phyloP scores from a whole-genome alignment of 2,329 filamentous ascomycete genomes.

The Aureobasidium pullulans region DNA sequence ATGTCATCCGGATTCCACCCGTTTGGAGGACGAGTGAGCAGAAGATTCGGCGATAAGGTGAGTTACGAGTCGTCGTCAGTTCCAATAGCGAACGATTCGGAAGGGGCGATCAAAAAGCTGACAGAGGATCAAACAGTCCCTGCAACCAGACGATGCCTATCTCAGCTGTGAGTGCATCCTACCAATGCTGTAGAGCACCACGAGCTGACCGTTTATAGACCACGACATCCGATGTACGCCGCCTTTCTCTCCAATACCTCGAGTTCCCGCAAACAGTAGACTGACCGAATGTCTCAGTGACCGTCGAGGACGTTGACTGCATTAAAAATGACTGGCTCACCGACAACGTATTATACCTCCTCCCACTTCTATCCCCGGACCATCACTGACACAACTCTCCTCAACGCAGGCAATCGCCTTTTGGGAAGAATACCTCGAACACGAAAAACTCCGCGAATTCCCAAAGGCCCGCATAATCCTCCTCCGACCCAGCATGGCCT shows the following conservation, averaged over 20 bases:
- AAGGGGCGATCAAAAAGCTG: slow-evolving; percentile 20
- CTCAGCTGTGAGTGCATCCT: slow-evolving; percentile 54
- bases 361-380: not conserved
- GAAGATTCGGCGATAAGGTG: slow-evolving; percentile 46
- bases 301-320: slow-evolving; percentile 78
- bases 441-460: slow-evolving; percentile 72
- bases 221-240: slow-evolving; percentile 56
- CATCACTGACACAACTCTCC: not conserved
- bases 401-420: slow-evolving; percentile 74
- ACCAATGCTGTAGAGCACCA: not conserved
- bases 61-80: slow-evolving; percentile 13
- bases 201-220: slow-evolving; percentile 40
- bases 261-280: not conserved
- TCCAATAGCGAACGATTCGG: not conserved
- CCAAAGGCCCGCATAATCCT: slow-evolving; percentile 82
- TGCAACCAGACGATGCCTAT: slow-evolving; percentile 57
- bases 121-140: not conserved
- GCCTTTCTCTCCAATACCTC: not conserved
- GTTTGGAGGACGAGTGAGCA: slow-evolving; percentile 45
- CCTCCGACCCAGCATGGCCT: slow-evolving; percentile 85
- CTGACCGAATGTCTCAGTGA: slow-evolving; percentile 51
- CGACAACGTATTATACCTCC: slow-evolving; percentile 62
- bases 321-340: slow-evolving; percentile 93
- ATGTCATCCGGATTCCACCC: slow-evolving; percentile 41
- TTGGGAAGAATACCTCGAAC: slow-evolving; percentile 96